Percentiles rank a stretch among this genome's conserved stretches.
phyloP scores from a whole-genome alignment of 2,329 filamentous ascomycete genomes.

The Alternaria alternata region DNA sequence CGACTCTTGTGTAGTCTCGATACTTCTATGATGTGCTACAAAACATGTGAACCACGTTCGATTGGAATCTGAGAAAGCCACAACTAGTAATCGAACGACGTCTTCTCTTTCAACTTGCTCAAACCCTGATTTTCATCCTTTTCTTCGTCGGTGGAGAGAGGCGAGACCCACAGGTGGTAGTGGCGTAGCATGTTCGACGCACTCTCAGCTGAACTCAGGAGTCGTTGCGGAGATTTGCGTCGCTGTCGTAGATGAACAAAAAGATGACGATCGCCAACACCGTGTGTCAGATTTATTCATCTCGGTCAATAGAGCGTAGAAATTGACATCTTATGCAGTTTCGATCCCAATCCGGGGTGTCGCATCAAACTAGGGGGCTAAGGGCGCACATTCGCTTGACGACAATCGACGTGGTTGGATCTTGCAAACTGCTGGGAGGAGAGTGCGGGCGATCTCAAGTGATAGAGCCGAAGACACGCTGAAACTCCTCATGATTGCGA shows the following conservation, averaged over 20 bases:
- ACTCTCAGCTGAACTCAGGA: neutral
- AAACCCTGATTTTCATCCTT: neutral
- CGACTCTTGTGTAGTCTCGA: neutral
- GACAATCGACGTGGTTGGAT: neutral
- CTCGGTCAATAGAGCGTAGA: constrained; percentile 5
- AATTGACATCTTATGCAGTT: constrained; percentile 7
- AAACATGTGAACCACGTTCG: neutral
- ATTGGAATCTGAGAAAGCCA: neutral
- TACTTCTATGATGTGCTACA: neutral
- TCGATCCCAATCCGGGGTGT: neutral
- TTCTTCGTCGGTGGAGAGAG: neutral
- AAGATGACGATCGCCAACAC: constrained; percentile 7
- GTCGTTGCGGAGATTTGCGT: neutral
- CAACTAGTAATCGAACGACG: neutral
- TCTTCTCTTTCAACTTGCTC: neutral
- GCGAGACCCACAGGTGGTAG: constrained; percentile 5
- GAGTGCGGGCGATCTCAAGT: neutral
- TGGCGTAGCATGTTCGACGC: neutral
- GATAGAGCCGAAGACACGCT: neutral
- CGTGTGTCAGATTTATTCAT: neutral
- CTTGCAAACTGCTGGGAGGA: neutral
- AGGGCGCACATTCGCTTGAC: neutral
- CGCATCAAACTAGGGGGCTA: neutral
- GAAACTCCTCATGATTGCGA: neutral
- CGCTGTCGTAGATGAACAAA: neutral